Percentiles rank a stretch among this genome's conserved stretches.
Conservation (phyloP, 306 rosid genomes). For the Echinosophora koreensis region DNA sequence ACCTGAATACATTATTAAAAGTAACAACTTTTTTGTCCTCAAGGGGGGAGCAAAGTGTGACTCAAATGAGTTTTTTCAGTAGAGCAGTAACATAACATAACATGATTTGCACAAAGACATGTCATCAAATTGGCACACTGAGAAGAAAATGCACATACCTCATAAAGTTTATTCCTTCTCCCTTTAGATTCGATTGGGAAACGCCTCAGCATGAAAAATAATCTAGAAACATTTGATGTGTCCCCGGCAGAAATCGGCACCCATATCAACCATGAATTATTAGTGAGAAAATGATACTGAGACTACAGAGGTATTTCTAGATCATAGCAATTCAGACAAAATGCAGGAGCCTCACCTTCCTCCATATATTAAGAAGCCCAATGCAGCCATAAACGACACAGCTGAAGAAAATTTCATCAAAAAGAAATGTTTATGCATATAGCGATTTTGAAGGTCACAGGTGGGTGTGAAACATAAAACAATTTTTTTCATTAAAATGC, state of each 20-base stretch:
- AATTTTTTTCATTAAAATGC: slow-evolving; percentile 39
- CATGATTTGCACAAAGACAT: slow-evolving; percentile 11
- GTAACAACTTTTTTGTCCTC: too few species aligned
- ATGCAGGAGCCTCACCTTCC: slow-evolving; percentile 81
- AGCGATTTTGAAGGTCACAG: slow-evolving; percentile 37
- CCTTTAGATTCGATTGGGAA: slow-evolving; percentile 99
- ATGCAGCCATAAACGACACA: slow-evolving; percentile 87
- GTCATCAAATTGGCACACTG: slow-evolving; percentile 38
- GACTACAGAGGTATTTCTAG: slow-evolving; percentile 34
- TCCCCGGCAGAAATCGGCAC: not conserved
- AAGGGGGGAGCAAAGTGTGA: not conserved
- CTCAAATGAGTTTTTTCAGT: slow-evolving; percentile 2
- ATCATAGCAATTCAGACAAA: slow-evolving; percentile 36
- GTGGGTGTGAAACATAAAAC: slow-evolving; percentile 30
- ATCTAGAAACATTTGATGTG: slow-evolving; percentile 53
- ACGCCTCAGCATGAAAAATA: slow-evolving; percentile 96
- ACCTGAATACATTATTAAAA: not conserved
- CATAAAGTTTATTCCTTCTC: slow-evolving; percentile 96
- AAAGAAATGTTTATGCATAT: slow-evolving; percentile 11
- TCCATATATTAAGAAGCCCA: slow-evolving; percentile 92
- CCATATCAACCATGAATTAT: slow-evolving; percentile 32
- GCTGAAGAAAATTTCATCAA: slow-evolving; percentile 52
- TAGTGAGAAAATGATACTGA: slow-evolving; percentile 34
- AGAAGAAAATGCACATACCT: slow-evolving; percentile 67
- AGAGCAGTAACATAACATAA: not conserved